Evolutionary conservation across 1,284 basidiomycete species (phyloP).

Genomic region (Microbotryum violaceum): DNA sequence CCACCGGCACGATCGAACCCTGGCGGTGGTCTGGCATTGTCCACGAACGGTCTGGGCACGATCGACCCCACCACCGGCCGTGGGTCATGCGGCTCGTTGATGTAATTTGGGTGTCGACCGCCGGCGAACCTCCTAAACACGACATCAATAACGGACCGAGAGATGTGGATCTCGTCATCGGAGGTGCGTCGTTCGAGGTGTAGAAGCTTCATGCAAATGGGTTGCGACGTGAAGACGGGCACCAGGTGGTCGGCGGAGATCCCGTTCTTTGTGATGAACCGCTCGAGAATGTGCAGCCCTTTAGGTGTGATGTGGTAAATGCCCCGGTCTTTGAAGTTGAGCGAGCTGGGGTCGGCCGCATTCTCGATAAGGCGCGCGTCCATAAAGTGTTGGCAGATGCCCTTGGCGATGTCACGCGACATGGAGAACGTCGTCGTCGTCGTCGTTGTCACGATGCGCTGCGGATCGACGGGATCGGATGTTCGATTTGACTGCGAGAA

Average conservation of each 20-base stretch:
- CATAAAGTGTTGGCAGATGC: constrained; percentile 99
- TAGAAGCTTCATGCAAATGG: constrained; percentile 95
- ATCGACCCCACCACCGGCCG: constrained; percentile 4
- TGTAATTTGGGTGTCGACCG: constrained; percentile 64
- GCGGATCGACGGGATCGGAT: constrained; percentile 93
- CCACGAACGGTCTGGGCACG: constrained; percentile 33
- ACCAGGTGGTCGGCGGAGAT: constrained; percentile 85
- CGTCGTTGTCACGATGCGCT: constrained; percentile 94
- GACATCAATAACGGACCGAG: constrained; percentile 84
- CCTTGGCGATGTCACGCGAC: constrained; percentile 98
- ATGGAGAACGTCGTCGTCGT: constrained; percentile 99
- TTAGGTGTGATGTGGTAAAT: constrained; percentile 95
- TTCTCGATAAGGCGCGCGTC: constrained; percentile 96
- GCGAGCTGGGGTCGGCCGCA: constrained; percentile 76
- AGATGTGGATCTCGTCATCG: constrained; percentile 97
- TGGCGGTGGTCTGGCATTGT: constrained; percentile 36
- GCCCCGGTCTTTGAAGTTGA: constrained; percentile 93
- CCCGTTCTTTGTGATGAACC: constrained; percentile 98
- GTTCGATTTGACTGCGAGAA: constrained; percentile 98
- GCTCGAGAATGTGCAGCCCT: constrained; percentile 94
- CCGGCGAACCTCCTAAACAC: constrained; percentile 93
- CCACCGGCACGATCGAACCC: constrained; percentile 47
- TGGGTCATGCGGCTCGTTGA: constrained; percentile 33
- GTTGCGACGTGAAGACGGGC: constrained; percentile 81
- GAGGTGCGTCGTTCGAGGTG: constrained; percentile 85